Percentiles rank a stretch among this genome's conserved stretches.
Evolutionary conservation across 2,329 filamentous ascomycete species (phyloP).

Genomic region (Fusarium sterilihyphosum): DNA sequence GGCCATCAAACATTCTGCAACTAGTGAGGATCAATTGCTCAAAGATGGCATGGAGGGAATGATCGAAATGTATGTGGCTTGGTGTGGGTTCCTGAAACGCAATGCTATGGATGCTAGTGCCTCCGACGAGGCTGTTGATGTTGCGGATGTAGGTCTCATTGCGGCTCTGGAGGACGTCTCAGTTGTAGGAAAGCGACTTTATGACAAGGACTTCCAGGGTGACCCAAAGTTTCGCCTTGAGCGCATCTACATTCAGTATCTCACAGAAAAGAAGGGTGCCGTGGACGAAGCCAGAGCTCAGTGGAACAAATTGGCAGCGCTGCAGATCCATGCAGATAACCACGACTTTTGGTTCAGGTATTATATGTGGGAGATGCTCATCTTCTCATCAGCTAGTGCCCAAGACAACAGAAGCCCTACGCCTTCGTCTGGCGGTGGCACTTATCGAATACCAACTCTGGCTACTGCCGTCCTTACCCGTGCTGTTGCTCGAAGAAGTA

Average conservation of each 20-base stretch:
- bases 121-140: constrained; percentile 83
- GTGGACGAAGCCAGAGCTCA: constrained; percentile 79
- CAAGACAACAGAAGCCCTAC: constrained; percentile 63
- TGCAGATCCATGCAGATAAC: constrained; percentile 75
- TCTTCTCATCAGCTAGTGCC: constrained; percentile 57
- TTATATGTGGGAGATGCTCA: constrained; percentile 89
- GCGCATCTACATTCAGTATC: constrained; percentile 89
- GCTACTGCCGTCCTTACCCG: constrained; percentile 82
- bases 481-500: constrained; percentile 68
- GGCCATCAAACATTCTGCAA: constrained; percentile 90
- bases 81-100: constrained; percentile 93
- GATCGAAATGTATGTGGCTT: constrained; percentile 89
- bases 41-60: constrained; percentile 87
- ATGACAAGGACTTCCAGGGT: constrained; percentile 80
- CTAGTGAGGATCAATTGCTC: constrained; percentile 84
- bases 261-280: constrained; percentile 84
- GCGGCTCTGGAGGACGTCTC: constrained; percentile 88
- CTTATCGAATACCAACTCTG: constrained; percentile 71
- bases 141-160: constrained; percentile 88
- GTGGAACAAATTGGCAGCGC: constrained; percentile 75
- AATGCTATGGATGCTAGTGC: constrained; percentile 79
- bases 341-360: constrained; percentile 95
- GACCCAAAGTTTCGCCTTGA: constrained; percentile 91
- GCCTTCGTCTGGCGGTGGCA: constrained; percentile 56
- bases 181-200: constrained; percentile 78